phyloP scores from a whole-genome alignment of 805 yeast species.

The Dipodascopsis tothii region DNA sequence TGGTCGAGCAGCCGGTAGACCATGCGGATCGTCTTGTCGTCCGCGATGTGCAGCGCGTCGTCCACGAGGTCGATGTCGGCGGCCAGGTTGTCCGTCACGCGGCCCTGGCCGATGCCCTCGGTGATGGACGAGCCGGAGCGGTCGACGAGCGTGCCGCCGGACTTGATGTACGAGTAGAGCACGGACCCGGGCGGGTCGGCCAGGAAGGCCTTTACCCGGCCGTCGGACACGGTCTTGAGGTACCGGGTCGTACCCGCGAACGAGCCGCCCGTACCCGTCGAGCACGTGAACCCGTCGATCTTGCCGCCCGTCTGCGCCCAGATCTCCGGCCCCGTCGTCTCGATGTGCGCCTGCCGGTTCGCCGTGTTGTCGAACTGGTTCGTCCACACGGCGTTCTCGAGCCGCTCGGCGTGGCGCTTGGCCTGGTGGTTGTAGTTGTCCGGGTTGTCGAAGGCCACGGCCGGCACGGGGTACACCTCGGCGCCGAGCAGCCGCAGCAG shows the following conservation, averaged over 20 bases:
- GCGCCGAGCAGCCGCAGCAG: conserved; percentile 72
- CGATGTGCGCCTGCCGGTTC: conserved; percentile 80
- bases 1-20: conserved; percentile 73
- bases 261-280: conserved; percentile 92
- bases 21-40: conserved; percentile 76
- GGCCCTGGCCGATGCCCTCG: conserved; percentile 94
- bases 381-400: conserved; percentile 83
- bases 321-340: conserved; percentile 88
- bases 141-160: conserved; percentile 59
- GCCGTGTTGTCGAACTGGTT: conserved; percentile 86
- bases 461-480: conserved; percentile 83
- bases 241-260: conserved; percentile 79
- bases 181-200: conserved; percentile 96
- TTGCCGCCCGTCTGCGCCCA: conserved; percentile 75
- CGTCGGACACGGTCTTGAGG: conserved; percentile 60
- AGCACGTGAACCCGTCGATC: conserved; percentile 79
- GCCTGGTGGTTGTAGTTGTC: conserved; percentile 84
- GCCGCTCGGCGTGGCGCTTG: conserved; percentile 66
- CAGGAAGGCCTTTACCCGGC: conserved; percentile 53
- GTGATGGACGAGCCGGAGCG: conserved; percentile 82
- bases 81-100: conserved; percentile 74
- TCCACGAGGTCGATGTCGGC: conserved; percentile 69
- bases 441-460: conserved; percentile 73
- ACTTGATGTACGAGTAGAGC: conserved; percentile 66
- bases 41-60: conserved; percentile 72